These are phyloP conservation scores for Lavandula angustifolia DNA, from an alignment of 257 asterid genomes.

Conservation along the genomic window DNA sequence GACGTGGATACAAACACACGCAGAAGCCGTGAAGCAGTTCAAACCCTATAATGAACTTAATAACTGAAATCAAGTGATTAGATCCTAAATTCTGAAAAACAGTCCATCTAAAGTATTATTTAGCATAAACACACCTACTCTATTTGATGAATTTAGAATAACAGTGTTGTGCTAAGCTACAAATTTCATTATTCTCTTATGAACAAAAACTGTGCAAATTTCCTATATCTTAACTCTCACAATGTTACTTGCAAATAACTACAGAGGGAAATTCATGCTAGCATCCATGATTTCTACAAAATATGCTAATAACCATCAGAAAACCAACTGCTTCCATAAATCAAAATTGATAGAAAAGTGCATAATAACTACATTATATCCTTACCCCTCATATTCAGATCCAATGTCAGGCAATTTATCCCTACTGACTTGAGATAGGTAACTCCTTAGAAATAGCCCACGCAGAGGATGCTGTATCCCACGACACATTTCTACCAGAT, in stretches of 20 bases:
- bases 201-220: constrained; percentile 6
- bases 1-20: constrained; percentile 10
- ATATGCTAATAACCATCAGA: constrained; percentile 17
- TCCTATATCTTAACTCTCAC: constrained; percentile 11
- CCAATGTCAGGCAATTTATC: constrained; percentile 97
- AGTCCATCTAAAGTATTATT: constrained; percentile 3
- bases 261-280: constrained; percentile 14
- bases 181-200: constrained; percentile 10
- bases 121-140: not conserved
- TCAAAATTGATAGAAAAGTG: constrained; percentile 20
- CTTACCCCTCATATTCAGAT: constrained; percentile 98
- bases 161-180: constrained; percentile 16
- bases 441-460: constrained; percentile 94
- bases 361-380: constrained; percentile 18
- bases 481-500: constrained; percentile 98
- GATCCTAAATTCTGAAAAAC: constrained; percentile 4
- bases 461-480: constrained; percentile 96
- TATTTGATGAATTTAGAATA: not conserved
- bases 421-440: constrained; percentile 96
- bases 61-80: constrained; percentile 5
- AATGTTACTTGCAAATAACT: constrained; percentile 15
- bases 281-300: constrained; percentile 19
- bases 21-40: constrained; percentile 9
- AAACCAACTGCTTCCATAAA: constrained; percentile 15
- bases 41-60: constrained; percentile 21